Conservation (phyloP, 768 basidiomycete species). For the Strobilomyces dryophilus region DNA sequence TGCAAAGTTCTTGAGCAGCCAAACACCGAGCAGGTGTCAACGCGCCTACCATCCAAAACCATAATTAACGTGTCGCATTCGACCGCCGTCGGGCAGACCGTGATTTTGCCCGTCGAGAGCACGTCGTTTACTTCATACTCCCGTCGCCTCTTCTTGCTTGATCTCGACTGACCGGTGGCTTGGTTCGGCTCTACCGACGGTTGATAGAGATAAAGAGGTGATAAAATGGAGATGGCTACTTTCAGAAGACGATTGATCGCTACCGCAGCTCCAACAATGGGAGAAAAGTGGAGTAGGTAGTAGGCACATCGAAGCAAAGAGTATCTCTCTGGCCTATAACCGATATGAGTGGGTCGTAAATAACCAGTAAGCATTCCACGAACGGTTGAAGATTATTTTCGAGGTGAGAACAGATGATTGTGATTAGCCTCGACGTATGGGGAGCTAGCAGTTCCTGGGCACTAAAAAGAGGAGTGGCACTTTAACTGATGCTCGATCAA, state of each 20-base stretch:
- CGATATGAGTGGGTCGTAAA: slow-evolving; percentile 5
- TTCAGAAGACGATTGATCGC: slow-evolving; percentile 52
- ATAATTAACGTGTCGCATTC: slow-evolving; percentile 51
- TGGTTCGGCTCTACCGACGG: slow-evolving; percentile 27
- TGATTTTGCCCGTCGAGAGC: slow-evolving; percentile 46
- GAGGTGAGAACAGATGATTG: slow-evolving; percentile 53
- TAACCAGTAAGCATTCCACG: slow-evolving; percentile 15
- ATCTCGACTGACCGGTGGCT: slow-evolving; percentile 35
- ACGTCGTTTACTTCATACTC: slow-evolving; percentile 75
- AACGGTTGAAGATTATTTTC: slow-evolving; percentile 53
- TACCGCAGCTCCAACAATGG: slow-evolving; percentile 44
- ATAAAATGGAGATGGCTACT: slow-evolving; percentile 46
- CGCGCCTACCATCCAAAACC: slow-evolving; percentile 55
- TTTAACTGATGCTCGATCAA: not conserved
- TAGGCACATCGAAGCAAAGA: slow-evolving; percentile 44
- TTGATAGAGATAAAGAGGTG: slow-evolving; percentile 42
- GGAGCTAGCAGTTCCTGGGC: slow-evolving; percentile 51
- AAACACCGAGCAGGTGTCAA: not conserved
- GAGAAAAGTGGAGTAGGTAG: slow-evolving; percentile 40
- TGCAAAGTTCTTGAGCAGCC: slow-evolving; percentile 6
- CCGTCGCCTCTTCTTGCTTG: slow-evolving; percentile 64
- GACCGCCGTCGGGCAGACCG: slow-evolving; percentile 44
- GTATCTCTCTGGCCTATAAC: slow-evolving; percentile 35
- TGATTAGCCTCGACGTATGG: slow-evolving; percentile 48
- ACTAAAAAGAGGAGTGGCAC: slow-evolving; percentile 37